Evolutionary conservation across 2,329 filamentous ascomycete genomes (phyloP).

Genomic region (Cladosporium cucumerinum): DNA sequence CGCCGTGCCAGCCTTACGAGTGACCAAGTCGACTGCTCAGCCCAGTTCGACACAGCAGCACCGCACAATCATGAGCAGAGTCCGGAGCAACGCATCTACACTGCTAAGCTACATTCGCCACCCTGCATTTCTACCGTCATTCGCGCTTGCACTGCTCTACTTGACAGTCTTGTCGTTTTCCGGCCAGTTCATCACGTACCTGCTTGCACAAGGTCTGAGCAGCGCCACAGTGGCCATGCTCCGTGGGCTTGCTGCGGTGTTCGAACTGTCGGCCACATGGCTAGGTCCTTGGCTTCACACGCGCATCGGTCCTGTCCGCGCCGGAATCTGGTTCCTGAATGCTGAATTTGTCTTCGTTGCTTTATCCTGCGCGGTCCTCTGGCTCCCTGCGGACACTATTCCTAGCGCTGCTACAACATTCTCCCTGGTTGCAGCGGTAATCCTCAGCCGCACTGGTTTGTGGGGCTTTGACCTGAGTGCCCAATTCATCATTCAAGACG

Average conservation of each 20-base stretch:
- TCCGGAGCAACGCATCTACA: neutral
- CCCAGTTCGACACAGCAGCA: neutral
- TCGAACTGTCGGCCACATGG: slow-evolving; percentile 62
- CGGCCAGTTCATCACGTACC: slow-evolving; percentile 64
- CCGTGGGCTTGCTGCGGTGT: slow-evolving; percentile 51
- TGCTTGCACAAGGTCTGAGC: slow-evolving; percentile 54
- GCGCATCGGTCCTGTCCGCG: slow-evolving; percentile 52
- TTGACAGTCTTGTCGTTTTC: slow-evolving; percentile 59
- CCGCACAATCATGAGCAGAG: neutral
- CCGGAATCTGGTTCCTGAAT: slow-evolving; percentile 67
- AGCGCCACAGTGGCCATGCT: slow-evolving; percentile 52
- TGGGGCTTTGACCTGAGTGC: slow-evolving; percentile 50
- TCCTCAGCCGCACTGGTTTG: slow-evolving; percentile 42
- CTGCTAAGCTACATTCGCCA: slow-evolving; percentile 49
- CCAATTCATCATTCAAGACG: slow-evolving; percentile 47
- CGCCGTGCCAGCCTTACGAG: slow-evolving; percentile 32
- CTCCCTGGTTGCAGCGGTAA: slow-evolving; percentile 39
- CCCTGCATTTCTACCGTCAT: slow-evolving; percentile 57
- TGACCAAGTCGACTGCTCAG: slow-evolving; percentile 8
- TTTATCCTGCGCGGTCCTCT: slow-evolving; percentile 38
- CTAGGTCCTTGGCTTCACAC: slow-evolving; percentile 55
- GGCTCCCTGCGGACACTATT: slow-evolving; percentile 21
- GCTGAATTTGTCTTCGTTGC: slow-evolving; percentile 61
- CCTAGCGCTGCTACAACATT: slow-evolving; percentile 21
- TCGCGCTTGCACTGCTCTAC: slow-evolving; percentile 59